Percentiles rank a stretch among this genome's conserved stretches.
Conservation (phyloP, 352 stramenopile genomes). For the Phytophthora capsici region DNA sequence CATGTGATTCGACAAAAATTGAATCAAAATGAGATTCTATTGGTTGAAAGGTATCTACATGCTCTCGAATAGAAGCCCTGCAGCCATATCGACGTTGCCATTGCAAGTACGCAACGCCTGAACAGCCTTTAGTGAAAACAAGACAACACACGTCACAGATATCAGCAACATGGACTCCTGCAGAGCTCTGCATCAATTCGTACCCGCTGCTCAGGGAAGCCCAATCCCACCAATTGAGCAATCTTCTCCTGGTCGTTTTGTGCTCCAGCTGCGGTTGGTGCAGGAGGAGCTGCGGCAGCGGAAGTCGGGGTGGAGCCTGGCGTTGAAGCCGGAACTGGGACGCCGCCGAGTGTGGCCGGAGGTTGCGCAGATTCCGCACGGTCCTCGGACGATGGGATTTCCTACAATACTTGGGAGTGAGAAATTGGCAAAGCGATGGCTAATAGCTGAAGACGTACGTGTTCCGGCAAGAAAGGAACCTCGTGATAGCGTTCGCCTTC, state of each 20-base stretch:
- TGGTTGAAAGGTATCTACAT: slow-evolving; percentile 34
- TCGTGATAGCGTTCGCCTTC: slow-evolving; percentile 74
- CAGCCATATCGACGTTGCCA: slow-evolving; percentile 84
- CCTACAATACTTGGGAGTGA: slow-evolving; percentile 32
- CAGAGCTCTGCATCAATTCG: slow-evolving; percentile 9
- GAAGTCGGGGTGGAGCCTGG: slow-evolving; percentile 25
- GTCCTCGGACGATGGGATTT: slow-evolving; percentile 75
- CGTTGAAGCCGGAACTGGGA: slow-evolving; percentile 36
- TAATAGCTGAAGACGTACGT: slow-evolving; percentile 47
- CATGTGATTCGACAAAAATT: slow-evolving; percentile 31
- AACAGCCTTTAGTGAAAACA: slow-evolving; percentile 48
- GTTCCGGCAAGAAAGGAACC: slow-evolving; percentile 87
- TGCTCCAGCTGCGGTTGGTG: slow-evolving; percentile 17
- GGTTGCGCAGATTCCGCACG: slow-evolving; percentile 34
- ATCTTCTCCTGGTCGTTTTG: slow-evolving; percentile 61
- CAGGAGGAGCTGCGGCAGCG: slow-evolving; percentile 19
- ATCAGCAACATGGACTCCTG: slow-evolving; percentile 1
- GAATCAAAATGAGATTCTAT: slow-evolving; percentile 10
- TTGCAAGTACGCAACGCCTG: slow-evolving; percentile 75
- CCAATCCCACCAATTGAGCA: slow-evolving; percentile 64
- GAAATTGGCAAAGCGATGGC: too few species aligned
- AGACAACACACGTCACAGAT: slow-evolving; percentile 28
- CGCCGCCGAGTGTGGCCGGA: slow-evolving; percentile 30
- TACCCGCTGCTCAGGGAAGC: slow-evolving; percentile 70
- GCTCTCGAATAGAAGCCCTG: slow-evolving; percentile 80